Evolutionary conservation across 192 early-diverging fungal species (phyloP).

Genomic region (Backusella tarrabulga): DNA sequence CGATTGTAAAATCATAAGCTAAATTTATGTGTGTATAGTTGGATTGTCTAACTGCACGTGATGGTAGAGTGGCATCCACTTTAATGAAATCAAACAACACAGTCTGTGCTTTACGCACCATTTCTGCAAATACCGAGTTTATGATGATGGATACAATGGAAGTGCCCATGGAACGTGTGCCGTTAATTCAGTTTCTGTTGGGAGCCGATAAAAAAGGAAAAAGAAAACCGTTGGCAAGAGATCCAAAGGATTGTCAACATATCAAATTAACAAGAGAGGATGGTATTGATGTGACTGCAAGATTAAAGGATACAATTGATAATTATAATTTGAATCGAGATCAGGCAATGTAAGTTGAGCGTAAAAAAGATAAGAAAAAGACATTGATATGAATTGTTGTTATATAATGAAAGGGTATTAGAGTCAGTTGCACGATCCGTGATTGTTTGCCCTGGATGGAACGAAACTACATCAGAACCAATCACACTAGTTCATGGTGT

Average conservation of each 20-base stretch:
- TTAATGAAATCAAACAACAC: conserved; percentile 8
- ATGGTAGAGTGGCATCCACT: conserved; percentile 32
- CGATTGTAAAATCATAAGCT: too few species aligned
- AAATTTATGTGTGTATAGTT: conserved; percentile 20
- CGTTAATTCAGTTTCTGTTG: conserved; percentile 40
- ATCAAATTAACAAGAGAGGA: conserved; percentile 37
- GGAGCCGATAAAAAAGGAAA: conserved; percentile 33
- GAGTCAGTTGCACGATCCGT: conserved; percentile 38
- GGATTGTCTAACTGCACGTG: conserved; percentile 38
- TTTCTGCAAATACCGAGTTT: conserved; percentile 48
- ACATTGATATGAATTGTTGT: too few species aligned
- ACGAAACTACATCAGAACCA: conserved; percentile 26
- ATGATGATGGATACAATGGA: conserved; percentile 51
- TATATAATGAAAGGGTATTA: conserved; percentile 24
- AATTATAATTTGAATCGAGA: conserved; percentile 44
- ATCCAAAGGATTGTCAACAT: conserved; percentile 25
- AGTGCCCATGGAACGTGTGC: conserved; percentile 31
- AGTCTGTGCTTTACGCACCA: conserved; percentile 40
- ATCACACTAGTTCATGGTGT: conserved; percentile 51
- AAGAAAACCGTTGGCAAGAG: conserved; percentile 23
- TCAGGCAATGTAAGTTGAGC: conserved; percentile 35
- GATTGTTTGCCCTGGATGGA: conserved; percentile 40
- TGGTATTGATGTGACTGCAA: conserved; percentile 41
- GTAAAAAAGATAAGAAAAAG: background rate
- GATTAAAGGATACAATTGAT: conserved; percentile 36